phyloP scores from a whole-genome alignment of 2,329 filamentous ascomycete genomes.

The Botrytis fabae region DNA sequence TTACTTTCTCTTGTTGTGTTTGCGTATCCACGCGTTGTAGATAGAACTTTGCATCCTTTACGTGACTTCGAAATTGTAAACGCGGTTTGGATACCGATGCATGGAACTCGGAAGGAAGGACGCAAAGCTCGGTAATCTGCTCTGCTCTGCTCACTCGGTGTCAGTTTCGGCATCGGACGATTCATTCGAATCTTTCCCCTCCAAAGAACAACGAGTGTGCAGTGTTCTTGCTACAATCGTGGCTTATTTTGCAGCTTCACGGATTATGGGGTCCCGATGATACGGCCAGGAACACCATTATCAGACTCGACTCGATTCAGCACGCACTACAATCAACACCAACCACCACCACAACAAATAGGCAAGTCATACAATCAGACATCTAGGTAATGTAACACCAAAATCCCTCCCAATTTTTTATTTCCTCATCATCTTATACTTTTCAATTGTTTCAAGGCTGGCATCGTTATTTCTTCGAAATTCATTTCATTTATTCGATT shows the following conservation, averaged over 20 bases:
- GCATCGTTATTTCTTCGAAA: background rate
- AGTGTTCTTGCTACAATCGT: background rate
- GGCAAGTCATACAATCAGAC: slow-evolving; percentile 24
- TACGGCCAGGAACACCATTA: background rate
- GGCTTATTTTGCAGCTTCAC: background rate
- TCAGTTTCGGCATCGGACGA: background rate
- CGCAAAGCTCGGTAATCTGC: slow-evolving; percentile 16
- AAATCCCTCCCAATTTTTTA: slow-evolving; percentile 7
- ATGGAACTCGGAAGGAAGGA: slow-evolving; percentile 19
- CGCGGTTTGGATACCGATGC: slow-evolving; percentile 20
- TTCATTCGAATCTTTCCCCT: slow-evolving; percentile 14
- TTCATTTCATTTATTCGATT: background rate
- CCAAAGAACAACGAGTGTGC: slow-evolving; percentile 17
- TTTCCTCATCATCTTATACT: slow-evolving; percentile 13
- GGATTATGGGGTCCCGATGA: background rate
- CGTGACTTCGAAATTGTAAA: slow-evolving; percentile 25
- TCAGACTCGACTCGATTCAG: slow-evolving; percentile 15
- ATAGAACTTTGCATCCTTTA: slow-evolving; percentile 23
- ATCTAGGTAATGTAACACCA: slow-evolving; percentile 24
- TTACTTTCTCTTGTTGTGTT: slow-evolving; percentile 15
- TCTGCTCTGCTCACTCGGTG: slow-evolving; percentile 16
- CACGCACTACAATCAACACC: background rate
- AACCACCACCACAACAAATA: slow-evolving; percentile 10
- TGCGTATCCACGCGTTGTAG: slow-evolving; percentile 22
- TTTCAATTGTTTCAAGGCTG: background rate